Evolutionary conservation across 441 rosid genomes (phyloP), one percentile per base, ranked within the genome.

Genomic region (Erodium texanum): DNA sequence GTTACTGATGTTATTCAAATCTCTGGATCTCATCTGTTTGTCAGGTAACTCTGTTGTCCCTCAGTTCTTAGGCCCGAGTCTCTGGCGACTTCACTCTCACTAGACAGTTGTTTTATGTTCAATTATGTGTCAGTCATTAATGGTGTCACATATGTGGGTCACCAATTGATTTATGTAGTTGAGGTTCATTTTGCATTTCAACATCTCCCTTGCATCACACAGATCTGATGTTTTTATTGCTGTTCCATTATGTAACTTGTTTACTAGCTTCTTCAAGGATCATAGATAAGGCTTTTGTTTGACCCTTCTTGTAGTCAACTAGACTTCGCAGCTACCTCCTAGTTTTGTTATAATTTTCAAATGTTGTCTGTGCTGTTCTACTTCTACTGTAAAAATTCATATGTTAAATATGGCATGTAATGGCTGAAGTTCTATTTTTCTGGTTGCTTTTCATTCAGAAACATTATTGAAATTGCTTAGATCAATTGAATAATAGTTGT

Each of bases 1-100:
- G 73, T 87, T 77, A 90, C 98, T 64, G 96, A 93, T 83, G 95
- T 93, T 72, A 76, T 84, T 78, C 79, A 71, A 76, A 80, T 93
- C 68, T 80, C 80, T 70, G 83, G 81, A 48, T 74, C 92, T 58
- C 41, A 59, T 69, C 87, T 82, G 68, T 93, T 93, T 79, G 78
- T 85, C 78, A 87, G 98, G 98, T 90, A 73, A 19, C 62, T 43
- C 14, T 58, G 5, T 20, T 69, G 24, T 27, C 62, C 14, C 61
- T 20, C 43, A 32, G 18, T 54, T 70, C 19, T 58, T 1, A 18
- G 14, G 9, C 19, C 43, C 12, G 12, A 7, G 12, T 9, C 48
- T 7, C 48, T 41, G 22, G 54, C 38, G 56, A 64, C 36, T 43
- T 18, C 23, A 10, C 59, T 34, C 61, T 54, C 56, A 29, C 27